Conservation (phyloP, 176 grass and related monocot species). For the Sorghum bicolor region DNA sequence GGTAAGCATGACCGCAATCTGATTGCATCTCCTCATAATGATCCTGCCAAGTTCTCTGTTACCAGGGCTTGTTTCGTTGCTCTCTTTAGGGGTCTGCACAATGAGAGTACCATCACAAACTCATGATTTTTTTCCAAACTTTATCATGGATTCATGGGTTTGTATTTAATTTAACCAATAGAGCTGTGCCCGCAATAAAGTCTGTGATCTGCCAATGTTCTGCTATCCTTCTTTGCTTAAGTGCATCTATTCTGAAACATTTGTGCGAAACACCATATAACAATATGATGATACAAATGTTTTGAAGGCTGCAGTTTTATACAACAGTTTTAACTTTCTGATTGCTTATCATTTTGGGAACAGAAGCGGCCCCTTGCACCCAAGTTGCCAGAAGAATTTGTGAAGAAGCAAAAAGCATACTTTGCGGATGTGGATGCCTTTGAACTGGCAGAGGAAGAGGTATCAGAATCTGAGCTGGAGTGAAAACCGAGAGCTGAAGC, state of each 20-base stretch:
- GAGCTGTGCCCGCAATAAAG: too few species aligned
- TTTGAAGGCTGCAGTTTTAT: too few species aligned
- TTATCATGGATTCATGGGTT: neutral
- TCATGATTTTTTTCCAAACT: neutral
- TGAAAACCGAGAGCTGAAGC: neutral
- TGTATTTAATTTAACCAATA: too few species aligned
- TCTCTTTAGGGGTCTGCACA: neutral
- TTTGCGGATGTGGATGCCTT: slow-evolving; percentile 60
- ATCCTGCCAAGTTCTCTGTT: neutral
- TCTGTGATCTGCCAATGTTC: neutral
- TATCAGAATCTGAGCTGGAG: slow-evolving; percentile 46
- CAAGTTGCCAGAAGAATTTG: slow-evolving; percentile 39
- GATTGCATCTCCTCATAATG: neutral
- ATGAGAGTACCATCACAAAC: neutral
- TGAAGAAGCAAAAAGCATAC: slow-evolving; percentile 47
- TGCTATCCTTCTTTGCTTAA: neutral
- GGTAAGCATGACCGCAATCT: neutral
- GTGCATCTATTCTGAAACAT: neutral
- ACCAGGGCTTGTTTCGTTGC: neutral
- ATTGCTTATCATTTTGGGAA: neutral
- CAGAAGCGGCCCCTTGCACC: slow-evolving; percentile 24
- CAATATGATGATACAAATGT: neutral
- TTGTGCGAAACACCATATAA: neutral
- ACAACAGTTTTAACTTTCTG: neutral
- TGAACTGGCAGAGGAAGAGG: slow-evolving; percentile 44